Evolutionary conservation across 1,284 basidiomycete genomes (phyloP), one percentile per base, ranked within the genome.

Genomic region (Schizophyllum commune): DNA sequence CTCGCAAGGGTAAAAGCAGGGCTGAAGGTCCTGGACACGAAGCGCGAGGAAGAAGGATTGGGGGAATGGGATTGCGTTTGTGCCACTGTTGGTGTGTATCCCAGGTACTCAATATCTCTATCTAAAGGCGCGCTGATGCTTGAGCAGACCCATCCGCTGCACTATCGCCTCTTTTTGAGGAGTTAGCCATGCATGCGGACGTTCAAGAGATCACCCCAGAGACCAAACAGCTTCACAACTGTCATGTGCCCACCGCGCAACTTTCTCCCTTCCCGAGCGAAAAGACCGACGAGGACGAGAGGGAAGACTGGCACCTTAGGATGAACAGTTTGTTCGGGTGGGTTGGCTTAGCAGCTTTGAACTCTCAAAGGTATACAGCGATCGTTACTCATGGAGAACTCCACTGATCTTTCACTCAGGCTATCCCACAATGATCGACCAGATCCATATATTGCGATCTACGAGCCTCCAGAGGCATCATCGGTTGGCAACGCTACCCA

Each of bases 241-340:
- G 65, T 72, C 62, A 63, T 69, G 66, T 65, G 58, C 82, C 83
- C 13, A 58, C 67, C 2, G 69, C 70, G 5, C 65, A 65, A 11
- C 65, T 74, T 54, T 54, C 70, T 21, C 64, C 68, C 60, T 73
- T 62, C 32, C 72, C 68, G 34, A 55, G 13, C 2, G 17, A 52
- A 32, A 55, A 63, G 7, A 56, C 63, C 17, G 62, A 70, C 7
- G 68, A 69, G 5, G 79, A 81, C 9, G 67, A 63, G 8, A 32
- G 65, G n/a, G 78, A 81, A 57, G 83, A 84, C 58, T 83, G 82
- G 78, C 70, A 79, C 17, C 74, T 76, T 13, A 72, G 74, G 3
- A 72, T 82, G 52, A 68, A 71, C 3, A 71, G 68, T 1, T 70
- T 88, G 15, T 85, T 86, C 60, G 88, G 89, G 69, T 90, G 88